Base-by-base conservation (phyloP, 352 stramenopile species). In the Salisapilia sapeloensis region DNA sequence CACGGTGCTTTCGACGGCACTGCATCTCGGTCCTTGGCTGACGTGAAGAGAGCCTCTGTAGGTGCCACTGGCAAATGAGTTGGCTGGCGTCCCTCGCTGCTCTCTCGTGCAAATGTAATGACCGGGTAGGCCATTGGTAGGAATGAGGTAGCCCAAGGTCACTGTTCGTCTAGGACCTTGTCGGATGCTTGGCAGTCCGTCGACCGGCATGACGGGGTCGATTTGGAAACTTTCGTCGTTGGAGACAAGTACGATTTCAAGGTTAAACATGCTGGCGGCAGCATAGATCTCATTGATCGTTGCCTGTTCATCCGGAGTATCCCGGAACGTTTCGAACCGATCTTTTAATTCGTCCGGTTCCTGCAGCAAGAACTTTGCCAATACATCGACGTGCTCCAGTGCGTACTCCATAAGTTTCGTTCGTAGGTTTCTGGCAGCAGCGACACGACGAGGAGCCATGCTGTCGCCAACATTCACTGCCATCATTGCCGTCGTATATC, bases 221-320 rank as follows among this genome's bases (percentile, higher is more conserved):
- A 87, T 87, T 48, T 72, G 49, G 38, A 87, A 87, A 40, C 49
- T 63, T 33, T 79, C 51, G 48, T 87, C 69, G 53, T 87, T 87
- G 3, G 67, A 80, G 42, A 87, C 60, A 2, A 87, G 52, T 29
- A 81, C 54, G 31, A 87, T 58, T 46, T 80, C 63, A 27, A 87
- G 50, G 48, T 84, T 75, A 33, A 87, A 83, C 71, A 87, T 82
- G 33, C 62, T 84, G 18, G 71, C 56, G 13, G 60, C 67, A 0
- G 71, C 62, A 33, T 87, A 87, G 8, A 87, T 42, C 33, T 87
- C 72, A 0, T 65, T 65, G 12, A 70, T 81, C 24, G 72, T 87
- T 4, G 72, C 67, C 38, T 87, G 72, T 33, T 87, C 72, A 35
- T 84, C 72, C 4, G 58, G 35, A 5, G 53, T 72, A 26, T 80